phyloP scores from a whole-genome alignment of 1,284 basidiomycete species.

The Trametes pubescens region DNA sequence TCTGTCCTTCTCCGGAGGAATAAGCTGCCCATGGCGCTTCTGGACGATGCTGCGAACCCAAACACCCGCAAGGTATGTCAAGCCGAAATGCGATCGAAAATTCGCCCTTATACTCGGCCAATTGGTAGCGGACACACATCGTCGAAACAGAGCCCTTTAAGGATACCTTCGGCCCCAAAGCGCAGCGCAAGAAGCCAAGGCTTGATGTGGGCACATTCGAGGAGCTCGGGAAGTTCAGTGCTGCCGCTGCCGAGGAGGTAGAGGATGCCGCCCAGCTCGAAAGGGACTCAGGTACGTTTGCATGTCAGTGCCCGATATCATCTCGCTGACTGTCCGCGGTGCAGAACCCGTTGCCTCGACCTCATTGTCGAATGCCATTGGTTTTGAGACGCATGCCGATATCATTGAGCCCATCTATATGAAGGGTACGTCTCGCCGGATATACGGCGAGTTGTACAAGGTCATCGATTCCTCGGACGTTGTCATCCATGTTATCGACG shows the following conservation, averaged over 20 bases:
- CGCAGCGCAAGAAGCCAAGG: constrained; percentile 88
- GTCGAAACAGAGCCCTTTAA: constrained; percentile 93
- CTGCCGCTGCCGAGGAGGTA: constrained; percentile 52
- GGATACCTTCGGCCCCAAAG: constrained; percentile 94
- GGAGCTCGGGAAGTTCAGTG: constrained; percentile 79
- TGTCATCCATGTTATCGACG: constrained; percentile 95
- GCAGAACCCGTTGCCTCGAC: constrained; percentile 51
- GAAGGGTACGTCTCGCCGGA: constrained; percentile 93
- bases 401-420: constrained; percentile 88
- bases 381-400: constrained; percentile 73
- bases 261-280: constrained; percentile 49
- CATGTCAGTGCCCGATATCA: not conserved
- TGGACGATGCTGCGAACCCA: constrained; percentile 87
- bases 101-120: not conserved
- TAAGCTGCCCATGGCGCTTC: constrained; percentile 93
- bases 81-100: not conserved
- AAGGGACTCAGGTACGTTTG: constrained; percentile 51
- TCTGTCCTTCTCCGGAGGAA: constrained; percentile 91
- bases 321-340: constrained; percentile 14
- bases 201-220: constrained; percentile 88
- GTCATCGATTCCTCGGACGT: constrained; percentile 99
- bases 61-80: constrained; percentile 74
- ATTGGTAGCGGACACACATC: constrained; percentile 80
- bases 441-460: constrained; percentile 99
- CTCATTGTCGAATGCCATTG: constrained; percentile 38